Evolutionary conservation across 495 filamentous ascomycete genomes (phyloP).

Genomic region (Hypoxylon subgilvum): DNA sequence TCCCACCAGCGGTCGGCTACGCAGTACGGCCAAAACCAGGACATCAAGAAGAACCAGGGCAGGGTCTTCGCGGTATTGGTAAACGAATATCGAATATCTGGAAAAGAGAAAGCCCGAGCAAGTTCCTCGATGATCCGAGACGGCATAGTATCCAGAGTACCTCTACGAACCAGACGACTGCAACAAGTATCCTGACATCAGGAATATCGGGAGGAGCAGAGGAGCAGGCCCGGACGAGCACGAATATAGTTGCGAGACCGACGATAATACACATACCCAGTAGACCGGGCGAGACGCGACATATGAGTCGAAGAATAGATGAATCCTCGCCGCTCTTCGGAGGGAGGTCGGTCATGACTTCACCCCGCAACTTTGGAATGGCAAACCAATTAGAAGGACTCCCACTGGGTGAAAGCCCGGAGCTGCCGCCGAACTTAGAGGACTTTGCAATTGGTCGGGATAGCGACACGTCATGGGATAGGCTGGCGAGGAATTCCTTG

Average conservation of each 20-base stretch:
- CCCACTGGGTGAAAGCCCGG: conserved; percentile 4
- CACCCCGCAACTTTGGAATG: conserved; percentile 31
- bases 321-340: conserved; percentile 32
- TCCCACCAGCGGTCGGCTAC: conserved; percentile 24
- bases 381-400: neutral
- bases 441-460: conserved; percentile 2
- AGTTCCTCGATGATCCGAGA: conserved; percentile 8
- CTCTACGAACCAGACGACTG: conserved; percentile 33
- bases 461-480: conserved; percentile 32
- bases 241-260: conserved; percentile 36
- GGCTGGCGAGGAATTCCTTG: conserved; percentile 33
- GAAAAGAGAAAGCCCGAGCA: conserved; percentile 28
- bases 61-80: conserved; percentile 13
- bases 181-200: conserved; percentile 40
- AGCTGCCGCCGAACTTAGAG: conserved; percentile 5
- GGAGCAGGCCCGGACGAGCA: conserved; percentile 37
- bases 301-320: conserved; percentile 29
- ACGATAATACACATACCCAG: conserved; percentile 44
- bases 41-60: conserved; percentile 20
- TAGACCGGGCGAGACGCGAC: conserved; percentile 37
- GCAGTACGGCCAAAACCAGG: conserved; percentile 11
- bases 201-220: conserved; percentile 33
- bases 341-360: conserved; percentile 27
- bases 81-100: conserved; percentile 37
- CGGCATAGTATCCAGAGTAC: conserved; percentile 30